Base-by-base conservation (phyloP, 1,284 basidiomycete species). In the Pseudozyma flocculosa region DNA sequence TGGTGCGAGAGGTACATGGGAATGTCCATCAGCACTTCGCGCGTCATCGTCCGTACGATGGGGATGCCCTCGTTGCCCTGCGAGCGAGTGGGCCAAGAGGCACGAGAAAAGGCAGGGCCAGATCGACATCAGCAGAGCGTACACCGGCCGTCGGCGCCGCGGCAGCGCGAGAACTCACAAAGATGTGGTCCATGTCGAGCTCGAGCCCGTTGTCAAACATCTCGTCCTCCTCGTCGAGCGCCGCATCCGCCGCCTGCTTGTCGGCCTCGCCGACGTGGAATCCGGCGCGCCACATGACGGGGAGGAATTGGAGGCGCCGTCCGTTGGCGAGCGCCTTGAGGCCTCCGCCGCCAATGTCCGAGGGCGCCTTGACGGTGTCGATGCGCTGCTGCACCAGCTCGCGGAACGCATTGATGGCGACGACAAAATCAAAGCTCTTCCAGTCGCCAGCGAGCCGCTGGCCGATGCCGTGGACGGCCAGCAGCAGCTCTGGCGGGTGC, bases 221-320 rank as follows among this genome's bases (percentile, higher is more conserved):
- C 41, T 57, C 60, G 23, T 70, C 64, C 9, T 68, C 57, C 42
- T 67, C 61, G 19, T 40, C 37, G 18, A 43, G 15, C 41, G 81
- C 80, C 15, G 76, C 67, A 26, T 74, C 65, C 26, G 80, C 79
- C 49, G 81, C 79, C n/a, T 70, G 72, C 14, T 79, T 79, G 40
- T 79, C 78, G 19, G 79, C 78, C 18, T 80, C 73, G 30, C 82
- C 67, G 44, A 72, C 65, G 21, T 73, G 58, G 37, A 84, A 73
- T 9, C 76, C 80, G 2, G 82, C 80, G 24, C 83, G 76, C 84
- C 84, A 85, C 58, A 82, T 82, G 5, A 85, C 80, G 1, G 83
- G 84, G 3, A 85, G 70, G 30, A 85, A 80, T 58, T 83, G 82
- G 3, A 81, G 74, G 36, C 82, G 79, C 8, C 81, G 62, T 11